Percentiles rank a stretch among this genome's conserved stretches.
Conservation (phyloP, 257 asterid genomes). For the Petunia axillaris region DNA sequence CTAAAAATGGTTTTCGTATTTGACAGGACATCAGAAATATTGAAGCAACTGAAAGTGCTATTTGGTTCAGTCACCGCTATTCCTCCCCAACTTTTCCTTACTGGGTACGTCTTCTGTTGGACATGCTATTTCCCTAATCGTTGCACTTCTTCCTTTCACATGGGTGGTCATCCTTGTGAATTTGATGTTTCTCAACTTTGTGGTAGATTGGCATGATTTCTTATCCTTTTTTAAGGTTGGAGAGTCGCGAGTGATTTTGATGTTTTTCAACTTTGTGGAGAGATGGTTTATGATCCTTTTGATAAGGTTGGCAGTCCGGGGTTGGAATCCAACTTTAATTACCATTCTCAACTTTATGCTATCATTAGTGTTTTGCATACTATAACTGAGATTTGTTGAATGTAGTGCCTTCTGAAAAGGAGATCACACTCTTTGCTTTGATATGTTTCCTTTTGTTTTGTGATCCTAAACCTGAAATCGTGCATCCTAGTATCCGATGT, state of each 20-base stretch:
- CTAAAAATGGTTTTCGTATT: slow-evolving; percentile 22
- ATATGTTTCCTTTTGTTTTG: slow-evolving; percentile 21
- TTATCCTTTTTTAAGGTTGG: not conserved
- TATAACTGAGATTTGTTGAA: not conserved
- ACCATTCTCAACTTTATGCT: not conserved
- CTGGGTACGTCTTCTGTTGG: slow-evolving; percentile 56
- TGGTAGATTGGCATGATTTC: not conserved
- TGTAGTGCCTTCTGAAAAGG: not conserved
- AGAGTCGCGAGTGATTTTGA: not conserved
- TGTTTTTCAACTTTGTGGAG: not conserved
- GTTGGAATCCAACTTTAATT: slow-evolving; percentile 9
- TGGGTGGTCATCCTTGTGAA: not conserved
- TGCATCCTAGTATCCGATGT: slow-evolving; percentile 8
- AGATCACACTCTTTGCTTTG: slow-evolving; percentile 18
- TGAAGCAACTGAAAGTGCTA: slow-evolving; percentile 67
- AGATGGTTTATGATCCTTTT: not conserved
- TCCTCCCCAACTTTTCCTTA: slow-evolving; percentile 66
- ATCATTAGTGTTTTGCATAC: slow-evolving; percentile 9
- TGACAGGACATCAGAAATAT: slow-evolving; percentile 68
- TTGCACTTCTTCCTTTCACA: not conserved
- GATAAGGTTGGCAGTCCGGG: not conserved
- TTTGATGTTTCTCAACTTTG: slow-evolving; percentile 18
- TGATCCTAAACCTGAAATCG: slow-evolving; percentile 8
- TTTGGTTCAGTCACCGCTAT: slow-evolving; percentile 62
- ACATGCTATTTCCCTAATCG: slow-evolving; percentile 19